phyloP scores from a whole-genome alignment of 768 basidiomycete species.

The Lyophyllum shimeji region DNA sequence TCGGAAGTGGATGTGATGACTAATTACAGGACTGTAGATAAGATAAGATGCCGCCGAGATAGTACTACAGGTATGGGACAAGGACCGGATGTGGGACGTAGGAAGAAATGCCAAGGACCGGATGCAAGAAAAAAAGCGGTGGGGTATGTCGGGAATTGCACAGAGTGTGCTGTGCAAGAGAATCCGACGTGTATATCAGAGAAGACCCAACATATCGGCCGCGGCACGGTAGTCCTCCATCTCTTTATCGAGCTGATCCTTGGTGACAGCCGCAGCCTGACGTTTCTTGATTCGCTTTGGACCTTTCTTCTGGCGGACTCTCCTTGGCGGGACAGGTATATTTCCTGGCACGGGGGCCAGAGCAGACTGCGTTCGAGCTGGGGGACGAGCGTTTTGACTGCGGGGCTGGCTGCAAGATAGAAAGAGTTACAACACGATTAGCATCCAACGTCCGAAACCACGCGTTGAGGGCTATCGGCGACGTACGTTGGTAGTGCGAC shows the following conservation, averaged over 20 bases:
- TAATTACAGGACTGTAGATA: constrained; percentile 9
- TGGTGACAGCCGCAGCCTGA: constrained; percentile 30
- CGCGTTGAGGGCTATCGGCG: neutral
- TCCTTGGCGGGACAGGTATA: constrained; percentile 32
- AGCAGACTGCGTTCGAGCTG: constrained; percentile 17
- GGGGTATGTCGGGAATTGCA: neutral
- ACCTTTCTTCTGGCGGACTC: constrained; percentile 64
- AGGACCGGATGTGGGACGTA: neutral
- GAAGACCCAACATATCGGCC: constrained; percentile 20
- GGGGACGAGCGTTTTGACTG: constrained; percentile 3
- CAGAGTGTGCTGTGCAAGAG: neutral
- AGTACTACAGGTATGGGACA: neutral
- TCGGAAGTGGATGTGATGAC: too few relatives aligned
- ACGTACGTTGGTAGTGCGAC: constrained; percentile 19
- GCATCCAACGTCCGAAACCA: too few relatives aligned
- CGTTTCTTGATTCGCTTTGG: constrained; percentile 71
- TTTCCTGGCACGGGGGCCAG: constrained; percentile 18
- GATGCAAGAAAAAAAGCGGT: neutral
- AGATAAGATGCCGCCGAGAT: constrained; percentile 10
- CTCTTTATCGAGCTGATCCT: constrained; percentile 69
- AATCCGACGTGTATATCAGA: neutral
- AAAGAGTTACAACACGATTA: neutral
- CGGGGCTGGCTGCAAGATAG: constrained; percentile 9
- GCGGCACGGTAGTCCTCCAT: constrained; percentile 77
- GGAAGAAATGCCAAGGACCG: neutral